A percentile compares a stretch with the other conserved stretches of the same genome.
Conservation (phyloP, 306 rosid species). For the Inga leiocalycina region DNA sequence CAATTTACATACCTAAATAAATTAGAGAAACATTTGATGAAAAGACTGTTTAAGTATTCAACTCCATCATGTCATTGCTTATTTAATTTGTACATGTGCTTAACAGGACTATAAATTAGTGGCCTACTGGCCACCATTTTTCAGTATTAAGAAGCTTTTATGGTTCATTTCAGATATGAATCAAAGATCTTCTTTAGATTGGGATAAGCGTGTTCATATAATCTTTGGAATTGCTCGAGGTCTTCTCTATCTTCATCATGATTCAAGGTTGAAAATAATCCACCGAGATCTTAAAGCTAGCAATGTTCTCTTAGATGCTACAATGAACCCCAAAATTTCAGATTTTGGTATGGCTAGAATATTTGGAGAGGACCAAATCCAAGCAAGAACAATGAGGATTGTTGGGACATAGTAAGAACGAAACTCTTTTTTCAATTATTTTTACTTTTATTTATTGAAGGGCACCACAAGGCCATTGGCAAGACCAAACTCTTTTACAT, state of each 20-base stretch:
- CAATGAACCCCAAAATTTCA: slow-evolving; percentile 38
- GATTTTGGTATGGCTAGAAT: slow-evolving; percentile 40
- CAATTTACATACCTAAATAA: neutral
- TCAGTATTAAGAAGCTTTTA: neutral
- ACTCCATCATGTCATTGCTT: neutral
- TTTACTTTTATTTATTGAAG: no score
- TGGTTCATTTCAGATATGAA: neutral
- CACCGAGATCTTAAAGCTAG: neutral
- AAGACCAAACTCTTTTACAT: neutral
- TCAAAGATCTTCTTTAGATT: neutral
- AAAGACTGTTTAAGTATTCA: neutral
- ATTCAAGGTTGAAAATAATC: slow-evolving; percentile 20
- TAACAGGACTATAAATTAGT: neutral
- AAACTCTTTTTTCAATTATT: neutral
- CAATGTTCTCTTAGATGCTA: neutral
- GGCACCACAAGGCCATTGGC: no score
- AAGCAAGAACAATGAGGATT: slow-evolving; percentile 16
- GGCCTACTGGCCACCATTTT: neutral
- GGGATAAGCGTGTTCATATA: slow-evolving; percentile 14
- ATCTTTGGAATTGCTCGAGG: slow-evolving; percentile 27
- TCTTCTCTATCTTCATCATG: slow-evolving; percentile 38
- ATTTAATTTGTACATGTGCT: neutral
- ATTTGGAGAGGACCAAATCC: slow-evolving; percentile 26
- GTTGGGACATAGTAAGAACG: neutral
- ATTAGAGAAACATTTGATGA: neutral